These are phyloP conservation scores for Musa schizocarpa DNA, from an alignment of 176 grass and related monocot genomes.

Conservation along the genomic window DNA sequence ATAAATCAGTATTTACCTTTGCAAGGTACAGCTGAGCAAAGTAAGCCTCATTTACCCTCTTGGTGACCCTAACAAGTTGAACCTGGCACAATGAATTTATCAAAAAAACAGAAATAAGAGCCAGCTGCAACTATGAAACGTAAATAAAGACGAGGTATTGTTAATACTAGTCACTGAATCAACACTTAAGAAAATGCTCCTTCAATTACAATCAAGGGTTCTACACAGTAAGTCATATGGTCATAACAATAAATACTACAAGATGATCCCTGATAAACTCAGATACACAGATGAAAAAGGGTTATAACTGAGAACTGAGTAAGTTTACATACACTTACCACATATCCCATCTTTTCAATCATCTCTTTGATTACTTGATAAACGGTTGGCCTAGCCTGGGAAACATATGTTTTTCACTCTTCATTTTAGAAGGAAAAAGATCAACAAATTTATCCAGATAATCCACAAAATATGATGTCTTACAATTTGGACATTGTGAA, in stretches of 20 bases:
- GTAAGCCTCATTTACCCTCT: conserved; percentile 88
- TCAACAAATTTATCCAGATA: background rate
- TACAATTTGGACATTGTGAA: conserved; percentile 92
- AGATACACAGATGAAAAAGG: background rate
- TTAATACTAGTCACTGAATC: background rate
- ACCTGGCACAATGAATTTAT: conserved; percentile 41
- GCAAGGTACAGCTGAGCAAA: conserved; percentile 76
- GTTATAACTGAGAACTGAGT: background rate
- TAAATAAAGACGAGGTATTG: background rate
- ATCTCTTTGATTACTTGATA: conserved; percentile 88
- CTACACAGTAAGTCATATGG: background rate
- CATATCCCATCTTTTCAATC: conserved; percentile 81
- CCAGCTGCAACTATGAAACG: background rate
- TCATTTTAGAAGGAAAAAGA: background rate
- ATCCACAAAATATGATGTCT: conserved; percentile 22
- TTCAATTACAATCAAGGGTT: background rate
- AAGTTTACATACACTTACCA: conserved; percentile 32
- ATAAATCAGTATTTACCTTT: conserved; percentile 33
- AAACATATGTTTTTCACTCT: background rate
- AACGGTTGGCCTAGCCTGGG: conserved; percentile 73
- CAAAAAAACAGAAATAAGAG: background rate
- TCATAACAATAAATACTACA: background rate
- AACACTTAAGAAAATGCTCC: background rate
- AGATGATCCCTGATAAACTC: background rate
- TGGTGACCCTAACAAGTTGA: conserved; percentile 75